phyloP scores from a whole-genome alignment of 164 flowering plant genomes.

The Nelumbo lutea region DNA sequence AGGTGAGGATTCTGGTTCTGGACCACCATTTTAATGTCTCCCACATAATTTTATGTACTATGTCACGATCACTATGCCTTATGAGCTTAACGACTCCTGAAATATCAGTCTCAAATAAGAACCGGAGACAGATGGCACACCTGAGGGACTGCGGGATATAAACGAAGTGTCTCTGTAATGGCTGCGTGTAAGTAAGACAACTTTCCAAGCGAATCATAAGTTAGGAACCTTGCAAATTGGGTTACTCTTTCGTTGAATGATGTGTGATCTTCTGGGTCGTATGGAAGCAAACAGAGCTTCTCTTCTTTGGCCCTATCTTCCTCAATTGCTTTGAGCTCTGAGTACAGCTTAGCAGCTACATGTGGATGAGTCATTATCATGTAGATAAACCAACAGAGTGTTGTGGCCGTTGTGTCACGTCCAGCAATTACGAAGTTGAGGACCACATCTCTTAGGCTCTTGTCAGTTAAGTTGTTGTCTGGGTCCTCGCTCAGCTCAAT shows the following conservation, averaged over 20 bases:
- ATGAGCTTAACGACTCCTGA: no score
- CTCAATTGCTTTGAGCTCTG: slow-evolving; percentile 62
- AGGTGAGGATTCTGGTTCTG: no score
- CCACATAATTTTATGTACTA: no score
- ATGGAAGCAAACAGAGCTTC: slow-evolving; percentile 32
- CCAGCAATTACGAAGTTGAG: slow-evolving; percentile 94
- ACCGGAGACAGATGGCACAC: slow-evolving; percentile 22
- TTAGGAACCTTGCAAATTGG: slow-evolving; percentile 59
- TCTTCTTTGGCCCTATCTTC: slow-evolving; percentile 53
- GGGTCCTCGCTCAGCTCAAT: slow-evolving; percentile 63
- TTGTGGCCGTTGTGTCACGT: slow-evolving; percentile 88
- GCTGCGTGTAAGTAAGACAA: slow-evolving; percentile 79
- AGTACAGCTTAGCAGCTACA: slow-evolving; percentile 60
- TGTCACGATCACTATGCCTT: no score
- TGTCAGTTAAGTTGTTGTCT: slow-evolving; percentile 58
- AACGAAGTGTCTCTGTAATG: slow-evolving; percentile 82
- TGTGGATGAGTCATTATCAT: slow-evolving; percentile 61
- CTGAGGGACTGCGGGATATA: slow-evolving; percentile 97
- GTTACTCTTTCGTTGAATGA: slow-evolving; percentile 46
- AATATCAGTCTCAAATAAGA: no score
- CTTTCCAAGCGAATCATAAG: slow-evolving; percentile 67
- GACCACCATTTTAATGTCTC: no score
- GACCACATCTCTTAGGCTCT: slow-evolving; percentile 82
- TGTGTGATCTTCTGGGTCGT: slow-evolving; percentile 29
- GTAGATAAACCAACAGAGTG: slow-evolving; percentile 85